Conservation (phyloP, 805 yeast genomes). For the Tetrapisispora iriomotensis region DNA sequence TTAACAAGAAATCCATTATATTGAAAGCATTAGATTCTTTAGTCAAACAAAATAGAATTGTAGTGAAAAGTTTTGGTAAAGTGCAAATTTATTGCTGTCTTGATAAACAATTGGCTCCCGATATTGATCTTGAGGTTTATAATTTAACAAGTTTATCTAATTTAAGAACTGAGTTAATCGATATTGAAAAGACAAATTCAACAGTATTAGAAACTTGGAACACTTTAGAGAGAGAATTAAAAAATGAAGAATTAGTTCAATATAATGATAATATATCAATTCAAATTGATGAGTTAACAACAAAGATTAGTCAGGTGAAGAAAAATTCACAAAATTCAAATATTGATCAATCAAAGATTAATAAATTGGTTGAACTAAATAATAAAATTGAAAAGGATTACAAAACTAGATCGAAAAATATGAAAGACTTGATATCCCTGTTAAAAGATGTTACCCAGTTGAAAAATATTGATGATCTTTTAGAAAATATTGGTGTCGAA, state of each 20-base stretch:
- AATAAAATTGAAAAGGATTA: slow-evolving; percentile 11
- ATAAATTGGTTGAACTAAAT: slow-evolving; percentile 8
- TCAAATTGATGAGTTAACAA: slow-evolving; percentile 6
- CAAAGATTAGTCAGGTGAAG: slow-evolving; percentile 7
- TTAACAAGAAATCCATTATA: slow-evolving; percentile 25
- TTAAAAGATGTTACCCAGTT: slow-evolving; percentile 21
- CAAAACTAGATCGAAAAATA: slow-evolving; percentile 10
- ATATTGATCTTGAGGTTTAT: slow-evolving; percentile 6
- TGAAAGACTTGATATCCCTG: slow-evolving; percentile 13
- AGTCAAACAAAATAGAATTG: slow-evolving; percentile 27
- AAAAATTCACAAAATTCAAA: background rate
- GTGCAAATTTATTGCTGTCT: slow-evolving; percentile 34
- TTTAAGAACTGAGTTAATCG: slow-evolving; percentile 17
- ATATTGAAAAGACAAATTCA: slow-evolving; percentile 14
- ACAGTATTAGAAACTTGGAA: slow-evolving; percentile 6
- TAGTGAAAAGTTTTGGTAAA: slow-evolving; percentile 37
- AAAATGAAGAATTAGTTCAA: slow-evolving; percentile 10
- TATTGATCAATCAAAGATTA: slow-evolving; percentile 9
- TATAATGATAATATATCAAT: slow-evolving; percentile 4
- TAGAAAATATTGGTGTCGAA: slow-evolving; percentile 24
- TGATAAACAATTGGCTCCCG: slow-evolving; percentile 19
- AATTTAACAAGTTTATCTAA: slow-evolving; percentile 15
- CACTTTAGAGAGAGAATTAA: slow-evolving; percentile 9
- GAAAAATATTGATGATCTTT: slow-evolving; percentile 17
- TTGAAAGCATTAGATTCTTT: slow-evolving; percentile 32